Percentiles rank a stretch among this genome's conserved stretches.
Conservation (phyloP, 2,329 filamentous ascomycete genomes). For the Pseudopithomyces maydicus region DNA sequence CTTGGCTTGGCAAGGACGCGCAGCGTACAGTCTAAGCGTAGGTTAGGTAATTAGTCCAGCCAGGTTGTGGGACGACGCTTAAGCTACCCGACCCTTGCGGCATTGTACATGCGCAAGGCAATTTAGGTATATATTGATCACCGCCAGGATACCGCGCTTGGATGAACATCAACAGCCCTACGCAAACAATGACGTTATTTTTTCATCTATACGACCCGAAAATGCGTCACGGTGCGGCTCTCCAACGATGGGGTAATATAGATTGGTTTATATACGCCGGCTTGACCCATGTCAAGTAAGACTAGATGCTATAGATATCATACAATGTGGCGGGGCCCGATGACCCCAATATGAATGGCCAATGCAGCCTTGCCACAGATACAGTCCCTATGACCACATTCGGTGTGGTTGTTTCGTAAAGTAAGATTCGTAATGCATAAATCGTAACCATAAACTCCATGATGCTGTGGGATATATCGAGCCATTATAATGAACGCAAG, state of each 20-base stretch:
- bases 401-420: background rate
- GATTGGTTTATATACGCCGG: conserved; percentile 9
- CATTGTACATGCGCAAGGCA: conserved; percentile 10
- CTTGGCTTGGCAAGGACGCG: no score
- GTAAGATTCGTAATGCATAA: conserved; percentile 19
- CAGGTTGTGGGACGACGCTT: no score
- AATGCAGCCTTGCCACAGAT: background rate
- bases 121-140: background rate
- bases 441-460: conserved; percentile 23
- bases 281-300: conserved; percentile 15
- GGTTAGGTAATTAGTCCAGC: no score
- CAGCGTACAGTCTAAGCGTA: no score
- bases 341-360: background rate
- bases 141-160: background rate
- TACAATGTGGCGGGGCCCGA: background rate
- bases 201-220: background rate
- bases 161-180: background rate
- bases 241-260: background rate
- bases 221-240: background rate
- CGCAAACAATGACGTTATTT: background rate
- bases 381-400: no score
- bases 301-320: background rate
- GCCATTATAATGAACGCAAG: conserved; percentile 11
- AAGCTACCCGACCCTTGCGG: no score
- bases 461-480: conserved; percentile 24